phyloP scores from a whole-genome alignment of 345 rosid genomes.

The Syzygium jambos region DNA sequence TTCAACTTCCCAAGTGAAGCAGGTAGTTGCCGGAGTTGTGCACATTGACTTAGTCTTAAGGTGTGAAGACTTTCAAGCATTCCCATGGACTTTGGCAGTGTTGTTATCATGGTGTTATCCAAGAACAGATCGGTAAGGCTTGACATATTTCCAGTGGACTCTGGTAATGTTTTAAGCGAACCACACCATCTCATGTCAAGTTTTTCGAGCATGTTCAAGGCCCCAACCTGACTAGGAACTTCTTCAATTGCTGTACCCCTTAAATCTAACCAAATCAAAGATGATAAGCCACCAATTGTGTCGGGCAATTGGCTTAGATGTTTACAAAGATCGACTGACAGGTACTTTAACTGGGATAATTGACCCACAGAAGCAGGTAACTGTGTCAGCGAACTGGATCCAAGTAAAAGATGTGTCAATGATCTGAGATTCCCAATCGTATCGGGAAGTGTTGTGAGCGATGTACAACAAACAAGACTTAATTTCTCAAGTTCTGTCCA shows the following conservation, averaged over 20 bases:
- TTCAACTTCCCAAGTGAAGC: slow-evolving; percentile 30
- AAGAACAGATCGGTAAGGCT: slow-evolving; percentile 20
- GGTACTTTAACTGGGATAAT: slow-evolving; percentile 18
- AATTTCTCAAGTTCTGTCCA: slow-evolving; percentile 30
- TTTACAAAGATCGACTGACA: slow-evolving; percentile 15
- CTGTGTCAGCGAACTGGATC: slow-evolving; percentile 12
- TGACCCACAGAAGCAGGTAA: slow-evolving; percentile 36
- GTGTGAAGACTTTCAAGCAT: slow-evolving; percentile 28
- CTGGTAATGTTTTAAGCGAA: slow-evolving; percentile 19
- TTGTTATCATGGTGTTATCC: slow-evolving; percentile 8
- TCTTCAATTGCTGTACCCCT: slow-evolving; percentile 11
- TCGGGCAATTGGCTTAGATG: slow-evolving; percentile 29
- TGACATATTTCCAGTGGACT: slow-evolving; percentile 27
- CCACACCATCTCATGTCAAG: slow-evolving; percentile 17
- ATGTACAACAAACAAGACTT: slow-evolving; percentile 17
- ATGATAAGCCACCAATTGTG: slow-evolving; percentile 27
- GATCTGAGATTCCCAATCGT: slow-evolving; percentile 24
- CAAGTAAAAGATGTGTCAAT: slow-evolving; percentile 11
- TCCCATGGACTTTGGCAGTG: slow-evolving; percentile 46
- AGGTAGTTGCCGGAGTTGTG: slow-evolving; percentile 30
- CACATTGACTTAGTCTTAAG: slow-evolving; percentile 22
- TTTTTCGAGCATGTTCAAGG: slow-evolving; percentile 27
- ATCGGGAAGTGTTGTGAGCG: slow-evolving; percentile 22
- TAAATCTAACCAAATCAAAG: slow-evolving; percentile 13
- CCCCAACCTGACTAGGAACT: slow-evolving; percentile 31